Conservation (phyloP, 1,284 basidiomycete species). For the Ceratobasidium sp. region DNA sequence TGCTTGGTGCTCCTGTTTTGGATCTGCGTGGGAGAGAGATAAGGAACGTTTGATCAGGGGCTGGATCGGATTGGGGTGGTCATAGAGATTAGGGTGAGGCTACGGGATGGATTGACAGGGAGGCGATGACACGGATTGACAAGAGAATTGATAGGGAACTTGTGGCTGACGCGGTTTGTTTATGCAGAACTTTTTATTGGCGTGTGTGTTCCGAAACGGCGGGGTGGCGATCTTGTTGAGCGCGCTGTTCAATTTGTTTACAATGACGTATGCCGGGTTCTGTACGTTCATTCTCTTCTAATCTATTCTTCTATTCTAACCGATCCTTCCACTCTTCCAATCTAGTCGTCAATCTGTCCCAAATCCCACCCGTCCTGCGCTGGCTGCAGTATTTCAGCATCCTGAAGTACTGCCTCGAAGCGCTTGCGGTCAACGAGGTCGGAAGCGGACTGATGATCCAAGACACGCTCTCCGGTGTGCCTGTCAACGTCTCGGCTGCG, state of each 20-base stretch:
- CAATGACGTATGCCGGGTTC: constrained; percentile 84
- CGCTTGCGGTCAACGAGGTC: constrained; percentile 88
- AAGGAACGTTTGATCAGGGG: constrained; percentile 21
- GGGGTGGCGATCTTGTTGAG: constrained; percentile 88
- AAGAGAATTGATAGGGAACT: background rate
- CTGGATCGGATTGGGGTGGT: too few species aligned
- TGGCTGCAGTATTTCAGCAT: constrained; percentile 87
- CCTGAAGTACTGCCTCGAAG: constrained; percentile 75
- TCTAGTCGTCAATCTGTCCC: constrained; percentile 75
- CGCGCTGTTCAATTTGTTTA: constrained; percentile 77
- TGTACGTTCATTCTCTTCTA: constrained; percentile 54
- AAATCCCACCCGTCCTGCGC: constrained; percentile 83
- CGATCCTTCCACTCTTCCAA: constrained; percentile 42
- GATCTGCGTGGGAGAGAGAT: constrained; percentile 11
- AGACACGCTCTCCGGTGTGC: constrained; percentile 83
- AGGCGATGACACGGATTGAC: background rate
- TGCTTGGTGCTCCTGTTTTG: background rate
- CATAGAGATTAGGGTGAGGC: too few species aligned
- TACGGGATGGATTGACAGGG: constrained; percentile 9
- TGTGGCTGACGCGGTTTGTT: constrained; percentile 27
- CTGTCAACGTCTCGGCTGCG: constrained; percentile 77
- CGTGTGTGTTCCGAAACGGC: constrained; percentile 81
- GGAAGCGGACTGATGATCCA: constrained; percentile 83
- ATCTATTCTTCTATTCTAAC: background rate
- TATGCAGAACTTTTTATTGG: constrained; percentile 86